Evolutionary conservation across 495 filamentous ascomycete genomes (phyloP).

Genomic region (Penicillium canescens): DNA sequence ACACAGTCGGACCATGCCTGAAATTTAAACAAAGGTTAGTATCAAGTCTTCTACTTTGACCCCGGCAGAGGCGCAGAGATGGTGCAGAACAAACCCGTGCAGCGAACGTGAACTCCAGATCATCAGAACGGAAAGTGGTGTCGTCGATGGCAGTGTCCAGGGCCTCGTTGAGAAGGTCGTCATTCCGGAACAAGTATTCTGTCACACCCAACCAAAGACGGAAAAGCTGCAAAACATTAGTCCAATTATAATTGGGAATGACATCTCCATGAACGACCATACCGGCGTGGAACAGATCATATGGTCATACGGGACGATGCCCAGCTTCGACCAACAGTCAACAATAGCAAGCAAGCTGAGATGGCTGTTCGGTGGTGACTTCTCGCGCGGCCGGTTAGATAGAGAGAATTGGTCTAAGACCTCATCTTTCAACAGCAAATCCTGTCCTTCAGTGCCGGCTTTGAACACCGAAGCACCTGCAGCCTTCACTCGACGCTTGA

Average conservation of each 20-base stretch:
- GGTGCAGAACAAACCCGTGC: conserved; percentile 59
- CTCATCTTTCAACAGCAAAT: conserved; percentile 76
- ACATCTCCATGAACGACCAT: conserved; percentile 29
- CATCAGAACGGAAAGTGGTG: conserved; percentile 83
- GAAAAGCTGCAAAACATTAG: conserved; percentile 64
- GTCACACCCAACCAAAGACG: conserved; percentile 97
- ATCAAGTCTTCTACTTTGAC: neutral
- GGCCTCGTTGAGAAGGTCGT: conserved; percentile 78
- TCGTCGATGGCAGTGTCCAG: conserved; percentile 85
- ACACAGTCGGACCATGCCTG: conserved; percentile 94
- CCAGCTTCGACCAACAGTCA: conserved; percentile 92
- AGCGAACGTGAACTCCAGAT: conserved; percentile 96
- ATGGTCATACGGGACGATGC: conserved; percentile 95
- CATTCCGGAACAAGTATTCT: conserved; percentile 90
- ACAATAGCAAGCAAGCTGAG: conserved; percentile 95
- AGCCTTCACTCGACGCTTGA: conserved; percentile 73
- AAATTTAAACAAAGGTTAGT: conserved; percentile 6
- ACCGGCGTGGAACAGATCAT: conserved; percentile 98
- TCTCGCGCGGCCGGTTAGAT: conserved; percentile 58
- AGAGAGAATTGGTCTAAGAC: conserved; percentile 87
- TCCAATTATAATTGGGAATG: neutral
- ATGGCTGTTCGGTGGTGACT: conserved; percentile 83
- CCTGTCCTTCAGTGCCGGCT: conserved; percentile 51
- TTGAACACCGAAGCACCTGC: conserved; percentile 82
- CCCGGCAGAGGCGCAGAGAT: neutral